Conservation (phyloP, 805 yeast genomes). For the Hanseniaspora meyeri region DNA sequence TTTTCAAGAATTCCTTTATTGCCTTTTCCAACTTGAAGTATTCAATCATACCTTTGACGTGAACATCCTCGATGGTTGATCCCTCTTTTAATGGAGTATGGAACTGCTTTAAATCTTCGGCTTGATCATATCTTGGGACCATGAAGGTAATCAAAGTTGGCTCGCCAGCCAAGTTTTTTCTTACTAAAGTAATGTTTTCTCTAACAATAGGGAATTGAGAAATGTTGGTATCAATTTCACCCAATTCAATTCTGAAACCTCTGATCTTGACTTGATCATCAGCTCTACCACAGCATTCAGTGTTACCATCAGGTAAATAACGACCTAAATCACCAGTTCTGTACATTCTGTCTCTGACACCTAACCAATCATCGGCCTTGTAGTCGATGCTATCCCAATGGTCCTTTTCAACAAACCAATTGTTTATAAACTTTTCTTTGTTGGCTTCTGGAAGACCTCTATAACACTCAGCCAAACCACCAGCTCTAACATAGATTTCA, state of each 20-base stretch:
- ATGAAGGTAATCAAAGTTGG: slow-evolving; percentile 82
- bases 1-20: slow-evolving; percentile 69
- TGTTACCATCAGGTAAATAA: slow-evolving; percentile 91
- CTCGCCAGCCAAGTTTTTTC: slow-evolving; percentile 85
- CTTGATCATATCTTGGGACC: slow-evolving; percentile 61
- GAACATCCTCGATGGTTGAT: slow-evolving; percentile 37
- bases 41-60: slow-evolving; percentile 66
- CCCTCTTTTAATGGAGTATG: slow-evolving; percentile 35
- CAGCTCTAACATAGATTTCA: slow-evolving; percentile 96
- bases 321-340: slow-evolving; percentile 97
- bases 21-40: slow-evolving; percentile 69
- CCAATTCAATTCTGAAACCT: slow-evolving; percentile 96
- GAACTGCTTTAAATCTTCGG: slow-evolving; percentile 34
- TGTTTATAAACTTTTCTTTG: slow-evolving; percentile 71
- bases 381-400: slow-evolving; percentile 52
- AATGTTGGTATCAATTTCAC: slow-evolving; percentile 94
- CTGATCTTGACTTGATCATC: slow-evolving; percentile 97
- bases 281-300: slow-evolving; percentile 97
- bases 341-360: slow-evolving; percentile 91
- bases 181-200: slow-evolving; percentile 83
- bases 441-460: slow-evolving; percentile 83
- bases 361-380: slow-evolving; percentile 53
- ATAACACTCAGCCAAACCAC: slow-evolving; percentile 94
- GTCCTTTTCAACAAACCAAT: slow-evolving; percentile 71
- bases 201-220: slow-evolving; percentile 87